Evolutionary conservation across 1,284 basidiomycete genomes (phyloP).

Genomic region (Porogramme epimiltina): DNA sequence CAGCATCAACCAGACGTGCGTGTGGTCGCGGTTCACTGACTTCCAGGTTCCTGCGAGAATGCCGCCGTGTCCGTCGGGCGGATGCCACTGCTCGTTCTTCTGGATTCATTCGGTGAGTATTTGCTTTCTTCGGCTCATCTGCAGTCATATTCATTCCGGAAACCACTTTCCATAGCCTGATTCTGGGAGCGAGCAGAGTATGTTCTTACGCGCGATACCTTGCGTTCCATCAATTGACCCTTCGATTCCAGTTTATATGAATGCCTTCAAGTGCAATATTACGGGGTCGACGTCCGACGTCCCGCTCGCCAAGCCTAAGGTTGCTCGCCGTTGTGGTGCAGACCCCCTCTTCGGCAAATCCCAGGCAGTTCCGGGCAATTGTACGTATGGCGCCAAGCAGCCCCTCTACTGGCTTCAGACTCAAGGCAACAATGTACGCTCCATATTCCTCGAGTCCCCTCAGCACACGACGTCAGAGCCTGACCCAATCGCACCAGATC

Average conservation of each 20-base stretch:
- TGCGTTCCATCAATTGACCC: too few species aligned
- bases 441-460: background rate
- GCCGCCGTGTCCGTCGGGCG: slow-evolving; percentile 67
- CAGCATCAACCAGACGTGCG: slow-evolving; percentile 73
- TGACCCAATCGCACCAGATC: slow-evolving; percentile 39
- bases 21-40: slow-evolving; percentile 65
- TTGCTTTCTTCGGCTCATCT: background rate
- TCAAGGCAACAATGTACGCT: slow-evolving; percentile 55
- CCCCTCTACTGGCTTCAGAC: too few species aligned
- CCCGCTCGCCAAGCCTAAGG: slow-evolving; percentile 49
- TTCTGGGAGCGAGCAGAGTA: slow-evolving; percentile 49
- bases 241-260: slow-evolving; percentile 60
- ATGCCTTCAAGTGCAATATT: slow-evolving; percentile 73
- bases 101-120: slow-evolving; percentile 67
- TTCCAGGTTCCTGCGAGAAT: slow-evolving; percentile 66
- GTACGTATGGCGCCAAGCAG: too few species aligned
- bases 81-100: slow-evolving; percentile 72
- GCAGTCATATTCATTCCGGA: background rate
- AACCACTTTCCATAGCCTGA: slow-evolving; percentile 30
- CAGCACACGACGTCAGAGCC: background rate
- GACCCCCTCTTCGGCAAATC: slow-evolving; percentile 42
- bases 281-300: slow-evolving; percentile 53
- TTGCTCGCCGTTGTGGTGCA: slow-evolving; percentile 57
- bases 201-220: slow-evolving; percentile 11
- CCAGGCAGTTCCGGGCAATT: slow-evolving; percentile 51